Evolutionary conservation across 345 rosid genomes (phyloP).

Genomic region (Conringia planisiliqua): DNA sequence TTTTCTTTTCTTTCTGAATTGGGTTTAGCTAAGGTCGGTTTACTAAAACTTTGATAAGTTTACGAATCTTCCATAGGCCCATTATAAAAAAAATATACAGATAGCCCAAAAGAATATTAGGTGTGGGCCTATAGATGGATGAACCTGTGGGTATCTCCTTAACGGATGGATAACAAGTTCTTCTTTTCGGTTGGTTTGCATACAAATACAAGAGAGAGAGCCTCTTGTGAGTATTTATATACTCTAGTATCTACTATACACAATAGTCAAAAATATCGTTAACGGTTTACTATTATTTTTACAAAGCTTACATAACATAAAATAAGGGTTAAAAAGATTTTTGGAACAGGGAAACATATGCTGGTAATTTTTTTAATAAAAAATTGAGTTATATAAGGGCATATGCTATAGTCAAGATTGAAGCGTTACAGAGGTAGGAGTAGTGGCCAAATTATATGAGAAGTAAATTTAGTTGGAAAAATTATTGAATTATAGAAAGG

Average conservation of each 20-base stretch:
- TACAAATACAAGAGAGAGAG: no score
- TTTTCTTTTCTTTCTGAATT: background rate
- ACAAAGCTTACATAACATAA: background rate
- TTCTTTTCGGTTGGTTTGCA: background rate
- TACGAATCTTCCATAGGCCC: background rate
- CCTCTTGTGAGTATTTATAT: no score
- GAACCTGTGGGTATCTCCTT: background rate
- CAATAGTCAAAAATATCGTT: background rate
- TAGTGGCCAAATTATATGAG: background rate
- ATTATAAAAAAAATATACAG: background rate
- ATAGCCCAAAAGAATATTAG: background rate
- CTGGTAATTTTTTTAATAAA: background rate
- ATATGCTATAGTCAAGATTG: background rate
- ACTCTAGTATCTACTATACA: background rate
- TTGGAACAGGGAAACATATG: background rate
- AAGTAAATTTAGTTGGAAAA: background rate
- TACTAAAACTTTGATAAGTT: background rate
- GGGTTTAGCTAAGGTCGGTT: background rate
- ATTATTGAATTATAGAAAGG: background rate
- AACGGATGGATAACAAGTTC: background rate
- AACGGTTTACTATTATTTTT: background rate
- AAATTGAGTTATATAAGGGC: no score
- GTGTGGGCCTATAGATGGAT: background rate
- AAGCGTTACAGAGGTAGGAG: background rate
- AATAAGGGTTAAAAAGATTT: background rate